Conservation (phyloP, 2,329 filamentous ascomycete genomes). For the Phialophora expanda region DNA sequence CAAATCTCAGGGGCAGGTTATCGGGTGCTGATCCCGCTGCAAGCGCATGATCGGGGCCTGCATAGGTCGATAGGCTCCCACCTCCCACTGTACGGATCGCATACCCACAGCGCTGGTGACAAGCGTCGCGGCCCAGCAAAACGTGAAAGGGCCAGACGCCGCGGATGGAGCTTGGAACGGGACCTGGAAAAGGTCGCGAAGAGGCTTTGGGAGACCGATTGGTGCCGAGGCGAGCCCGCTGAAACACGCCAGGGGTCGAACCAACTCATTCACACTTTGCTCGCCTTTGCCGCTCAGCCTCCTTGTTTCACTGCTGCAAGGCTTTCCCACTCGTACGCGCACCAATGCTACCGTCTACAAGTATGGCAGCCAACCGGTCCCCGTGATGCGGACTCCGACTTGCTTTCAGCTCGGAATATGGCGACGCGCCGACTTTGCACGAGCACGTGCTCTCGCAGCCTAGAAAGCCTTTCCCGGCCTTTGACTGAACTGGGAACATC, state of each 20-base stretch:
- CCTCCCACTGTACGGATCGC: neutral
- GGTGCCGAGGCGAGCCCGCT: slow-evolving; percentile 23
- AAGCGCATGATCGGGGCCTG: slow-evolving; percentile 7
- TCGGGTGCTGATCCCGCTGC: slow-evolving; percentile 15
- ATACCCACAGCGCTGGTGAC: slow-evolving; percentile 22
- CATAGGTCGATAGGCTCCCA: slow-evolving; percentile 9
- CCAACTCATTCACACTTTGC: slow-evolving; percentile 8
- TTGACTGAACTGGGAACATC: slow-evolving; percentile 3
- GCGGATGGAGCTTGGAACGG: slow-evolving; percentile 15
- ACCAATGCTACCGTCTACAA: slow-evolving; percentile 5
- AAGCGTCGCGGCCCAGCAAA: slow-evolving; percentile 4
- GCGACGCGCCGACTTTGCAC: neutral
- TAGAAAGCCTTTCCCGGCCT: neutral
- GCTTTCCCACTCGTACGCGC: slow-evolving; percentile 20
- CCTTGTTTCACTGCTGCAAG: slow-evolving; percentile 35
- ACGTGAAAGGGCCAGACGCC: slow-evolving; percentile 26
- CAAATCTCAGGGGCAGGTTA: slow-evolving; percentile 17
- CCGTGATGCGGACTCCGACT: neutral
- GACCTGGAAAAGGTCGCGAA: slow-evolving; percentile 14
- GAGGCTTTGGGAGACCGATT: slow-evolving; percentile 28
- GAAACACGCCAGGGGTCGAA: slow-evolving; percentile 33
- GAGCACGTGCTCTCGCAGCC: slow-evolving; percentile 15
- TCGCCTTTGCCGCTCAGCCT: slow-evolving; percentile 28
- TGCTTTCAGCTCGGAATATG: neutral
- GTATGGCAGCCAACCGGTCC: neutral